A percentile compares a stretch with the other conserved stretches of the same genome.
Evolutionary conservation across 176 grass and related monocot genomes (phyloP).

Genomic region (Triticum turgidum): DNA sequence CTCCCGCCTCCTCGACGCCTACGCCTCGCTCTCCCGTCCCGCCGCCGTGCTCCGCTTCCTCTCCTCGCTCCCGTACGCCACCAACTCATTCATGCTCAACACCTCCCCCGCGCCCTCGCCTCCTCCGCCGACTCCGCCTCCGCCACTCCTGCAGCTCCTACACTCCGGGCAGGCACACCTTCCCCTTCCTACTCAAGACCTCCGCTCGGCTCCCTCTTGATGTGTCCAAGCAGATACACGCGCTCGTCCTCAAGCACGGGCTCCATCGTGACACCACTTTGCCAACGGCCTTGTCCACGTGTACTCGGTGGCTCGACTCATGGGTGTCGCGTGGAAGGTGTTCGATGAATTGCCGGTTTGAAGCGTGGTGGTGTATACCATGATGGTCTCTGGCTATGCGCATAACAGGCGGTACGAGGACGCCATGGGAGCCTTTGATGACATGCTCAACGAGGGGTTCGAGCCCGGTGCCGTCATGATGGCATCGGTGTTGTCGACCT

Average conservation of each 20-base stretch:
- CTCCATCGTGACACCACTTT: neutral
- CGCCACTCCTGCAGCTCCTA: too few species aligned
- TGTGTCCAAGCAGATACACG: neutral
- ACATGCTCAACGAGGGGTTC: neutral
- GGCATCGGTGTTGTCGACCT: neutral
- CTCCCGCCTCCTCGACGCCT: constrained; percentile 14
- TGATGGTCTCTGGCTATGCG: too few species aligned
- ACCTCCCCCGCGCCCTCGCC: constrained; percentile 3
- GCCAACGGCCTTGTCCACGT: neutral
- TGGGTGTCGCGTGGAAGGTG: neutral
- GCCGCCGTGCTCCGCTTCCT: constrained; percentile 39
- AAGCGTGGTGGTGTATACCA: neutral
- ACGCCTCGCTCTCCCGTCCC: neutral
- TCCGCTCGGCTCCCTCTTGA: neutral
- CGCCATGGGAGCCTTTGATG: neutral
- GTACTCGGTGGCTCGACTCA: neutral
- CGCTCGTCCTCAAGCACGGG: neutral
- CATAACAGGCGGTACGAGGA: too few species aligned
- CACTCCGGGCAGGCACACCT: constrained; percentile 42
- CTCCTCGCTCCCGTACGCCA: constrained; percentile 2
- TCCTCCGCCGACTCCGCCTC: too few species aligned
- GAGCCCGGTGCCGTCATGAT: neutral
- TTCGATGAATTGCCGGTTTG: neutral
- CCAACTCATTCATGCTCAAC: constrained; percentile 17
- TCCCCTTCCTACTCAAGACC: constrained; percentile 56